Base-by-base conservation (phyloP, 257 asterid genomes). In the Solanum ahanhuiri region DNA sequence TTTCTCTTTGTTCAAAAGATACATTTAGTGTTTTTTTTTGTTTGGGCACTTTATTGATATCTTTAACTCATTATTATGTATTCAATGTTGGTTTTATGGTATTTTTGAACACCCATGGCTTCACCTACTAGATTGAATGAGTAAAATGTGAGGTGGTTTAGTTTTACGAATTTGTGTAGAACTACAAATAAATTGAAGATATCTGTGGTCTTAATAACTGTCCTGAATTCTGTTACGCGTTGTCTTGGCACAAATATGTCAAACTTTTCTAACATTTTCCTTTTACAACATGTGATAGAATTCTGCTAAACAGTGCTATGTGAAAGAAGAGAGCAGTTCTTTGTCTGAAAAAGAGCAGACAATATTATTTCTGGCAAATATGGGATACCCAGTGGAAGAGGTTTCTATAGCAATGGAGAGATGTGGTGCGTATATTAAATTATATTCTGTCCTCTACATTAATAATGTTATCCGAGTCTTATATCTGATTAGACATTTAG, bases 371-470 rank as follows among this genome's bases (percentile, higher is more conserved):
- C 75, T 95, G 39, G 91, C 85, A 22, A 88, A 91, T 18, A 95
- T 95, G 98, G 97, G 98, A 66, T 95, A 91, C 88, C 33, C 91
- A 34, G 31, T 81, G 58, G 95, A 94, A 39, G 96, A 93, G 87
- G 94, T 91, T 35, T 73, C 87, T 6, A 91, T 88, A 48, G 96
- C 97, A 51, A 87, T 93, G 90, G 92, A 93, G 25, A 93, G 92
- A 93, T 92, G 94, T 86, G 93, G 98, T 94, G 31, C 1, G 92
- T 88, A 28, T 45, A 41, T 84, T 31, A 45, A 30, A 45, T 79
- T 25, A 30, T 69, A 63, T 60, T 30, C 76, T 86, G 33, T n/a
- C 48, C 81, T 31, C 30, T 35, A 31, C 73, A 30, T 81, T 41
- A 77, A 67, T 69, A 54, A 35, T 71, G 82, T 60, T 45, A 43